phyloP scores from a whole-genome alignment of 768 basidiomycete species.

The Mycena vitilis region DNA sequence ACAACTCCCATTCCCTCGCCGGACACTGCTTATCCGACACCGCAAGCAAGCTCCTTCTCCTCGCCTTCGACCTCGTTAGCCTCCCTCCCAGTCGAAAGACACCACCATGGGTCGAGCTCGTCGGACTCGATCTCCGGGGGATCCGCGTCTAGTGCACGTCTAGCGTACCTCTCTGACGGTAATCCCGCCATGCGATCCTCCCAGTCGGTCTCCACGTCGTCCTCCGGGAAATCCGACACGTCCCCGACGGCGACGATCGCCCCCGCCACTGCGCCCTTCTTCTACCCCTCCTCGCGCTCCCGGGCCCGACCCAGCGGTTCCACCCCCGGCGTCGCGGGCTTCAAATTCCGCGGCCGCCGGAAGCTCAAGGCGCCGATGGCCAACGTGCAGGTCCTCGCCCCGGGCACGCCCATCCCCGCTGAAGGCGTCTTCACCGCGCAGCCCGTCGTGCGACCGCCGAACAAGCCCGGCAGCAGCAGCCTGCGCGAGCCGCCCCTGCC shows the following conservation, averaged over 20 bases:
- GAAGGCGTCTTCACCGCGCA: constrained; percentile 21
- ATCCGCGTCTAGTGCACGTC: neutral
- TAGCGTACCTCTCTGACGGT: too few relatives aligned
- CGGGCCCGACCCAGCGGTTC: constrained; percentile 25
- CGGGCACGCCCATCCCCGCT: constrained; percentile 23
- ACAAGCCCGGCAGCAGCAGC: neutral
- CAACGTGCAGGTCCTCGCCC: constrained; percentile 14
- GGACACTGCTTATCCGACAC: constrained; percentile 21
- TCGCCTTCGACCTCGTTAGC: constrained; percentile 18
- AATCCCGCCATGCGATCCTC: constrained; percentile 24
- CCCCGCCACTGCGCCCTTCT: constrained; percentile 21
- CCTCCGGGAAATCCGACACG: constrained; percentile 11
- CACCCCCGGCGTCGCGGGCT: constrained; percentile 13
- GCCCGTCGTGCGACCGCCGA: neutral
- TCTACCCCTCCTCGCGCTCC: constrained; percentile 40
- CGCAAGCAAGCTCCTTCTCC: constrained; percentile 16
- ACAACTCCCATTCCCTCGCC: neutral
- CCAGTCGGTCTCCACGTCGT: constrained; percentile 20
- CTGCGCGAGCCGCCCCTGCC: neutral
- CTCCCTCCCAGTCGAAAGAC: constrained; percentile 15
- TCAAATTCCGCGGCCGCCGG: constrained; percentile 30
- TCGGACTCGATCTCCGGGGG: constrained; percentile 22
- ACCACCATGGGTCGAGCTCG: constrained; percentile 20
- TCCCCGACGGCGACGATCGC: neutral
- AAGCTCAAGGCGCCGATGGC: constrained; percentile 20